Percentiles rank a stretch among this genome's conserved stretches.
These are phyloP conservation scores for Lodderomyces orthopsilosis DNA, from an alignment of 1,139 yeast genomes.

Conservation along the genomic window DNA sequence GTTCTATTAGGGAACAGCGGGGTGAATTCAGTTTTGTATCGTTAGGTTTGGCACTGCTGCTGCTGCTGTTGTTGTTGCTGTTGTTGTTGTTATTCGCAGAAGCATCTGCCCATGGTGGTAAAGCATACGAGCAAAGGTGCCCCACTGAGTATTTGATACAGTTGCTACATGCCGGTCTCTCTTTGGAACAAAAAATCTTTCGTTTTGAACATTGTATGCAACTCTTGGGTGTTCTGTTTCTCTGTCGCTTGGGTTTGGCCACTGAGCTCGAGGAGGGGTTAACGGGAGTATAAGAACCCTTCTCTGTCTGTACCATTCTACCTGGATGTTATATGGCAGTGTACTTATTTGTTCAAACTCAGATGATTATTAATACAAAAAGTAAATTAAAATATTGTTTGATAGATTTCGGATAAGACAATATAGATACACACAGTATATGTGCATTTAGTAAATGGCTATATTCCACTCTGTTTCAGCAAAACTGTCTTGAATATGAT, in stretches of 20 bases:
- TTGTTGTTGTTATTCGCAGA: conserved; percentile 1
- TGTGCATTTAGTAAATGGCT: background rate
- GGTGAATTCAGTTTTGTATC: background rate
- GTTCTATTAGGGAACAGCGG: background rate
- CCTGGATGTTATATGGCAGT: background rate
- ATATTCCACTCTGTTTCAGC: background rate
- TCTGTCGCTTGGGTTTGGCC: conserved; percentile 18
- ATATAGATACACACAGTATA: background rate
- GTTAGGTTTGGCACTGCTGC: background rate
- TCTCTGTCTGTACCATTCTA: background rate
- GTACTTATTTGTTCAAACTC: too few relatives aligned
- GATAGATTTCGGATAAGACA: background rate
- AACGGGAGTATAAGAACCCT: background rate
- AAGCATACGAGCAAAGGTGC: conserved; percentile 42
- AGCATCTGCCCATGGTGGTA: conserved; percentile 37
- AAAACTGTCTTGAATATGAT: too few relatives aligned
- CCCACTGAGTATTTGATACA: conserved; percentile 43
- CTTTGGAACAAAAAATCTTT: conserved; percentile 47
- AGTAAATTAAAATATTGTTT: background rate
- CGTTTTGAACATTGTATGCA: conserved; percentile 44
- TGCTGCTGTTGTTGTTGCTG: background rate
- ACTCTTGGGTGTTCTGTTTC: conserved; percentile 42
- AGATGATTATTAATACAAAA: background rate
- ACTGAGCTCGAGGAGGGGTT: background rate
- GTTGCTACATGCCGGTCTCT: conserved; percentile 43